Conservation (phyloP, 2,329 filamentous ascomycete species). For the Beauveria scarabaeidicola region DNA sequence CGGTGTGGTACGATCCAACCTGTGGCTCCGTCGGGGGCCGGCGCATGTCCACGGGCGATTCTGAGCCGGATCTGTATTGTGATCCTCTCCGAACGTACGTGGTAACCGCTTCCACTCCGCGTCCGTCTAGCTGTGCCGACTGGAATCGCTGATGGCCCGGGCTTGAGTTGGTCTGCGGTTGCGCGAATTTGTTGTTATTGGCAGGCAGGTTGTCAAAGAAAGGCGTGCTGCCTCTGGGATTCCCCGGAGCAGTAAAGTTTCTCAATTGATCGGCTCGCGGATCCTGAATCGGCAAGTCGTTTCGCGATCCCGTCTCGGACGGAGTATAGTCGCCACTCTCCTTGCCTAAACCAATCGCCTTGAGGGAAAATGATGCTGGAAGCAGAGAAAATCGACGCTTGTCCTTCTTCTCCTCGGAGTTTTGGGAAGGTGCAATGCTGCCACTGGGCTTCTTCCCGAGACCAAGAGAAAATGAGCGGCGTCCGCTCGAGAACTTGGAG, state of each 20-base stretch:
- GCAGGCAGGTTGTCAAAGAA: slow-evolving; percentile 28
- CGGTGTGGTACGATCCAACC: slow-evolving; percentile 36
- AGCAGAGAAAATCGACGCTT: slow-evolving; percentile 65
- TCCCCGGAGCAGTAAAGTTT: slow-evolving; percentile 27
- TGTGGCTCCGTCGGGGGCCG: slow-evolving; percentile 31
- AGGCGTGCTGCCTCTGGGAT: slow-evolving; percentile 27
- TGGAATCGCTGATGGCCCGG: slow-evolving; percentile 34
- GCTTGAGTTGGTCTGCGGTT: slow-evolving; percentile 20
- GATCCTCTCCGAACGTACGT: slow-evolving; percentile 37
- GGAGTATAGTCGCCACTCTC: slow-evolving; percentile 40
- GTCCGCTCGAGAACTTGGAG: slow-evolving; percentile 44
- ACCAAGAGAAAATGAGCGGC: slow-evolving; percentile 62
- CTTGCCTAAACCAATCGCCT: slow-evolving; percentile 52
- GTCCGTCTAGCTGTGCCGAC: slow-evolving; percentile 30
- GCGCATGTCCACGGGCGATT: slow-evolving; percentile 43
- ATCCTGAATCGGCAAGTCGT: slow-evolving; percentile 44
- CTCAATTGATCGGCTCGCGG: slow-evolving; percentile 21
- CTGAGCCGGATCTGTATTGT: slow-evolving; percentile 42
- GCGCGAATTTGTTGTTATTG: not conserved
- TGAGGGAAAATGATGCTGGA: slow-evolving; percentile 55
- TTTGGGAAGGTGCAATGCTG: slow-evolving; percentile 50
- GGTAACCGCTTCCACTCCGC: slow-evolving; percentile 36
- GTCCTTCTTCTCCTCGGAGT: slow-evolving; percentile 46
- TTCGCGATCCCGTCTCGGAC: slow-evolving; percentile 42
- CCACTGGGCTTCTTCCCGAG: slow-evolving; percentile 64